Evolutionary conservation across 495 filamentous ascomycete genomes (phyloP), one percentile per base, ranked within the genome.

Genomic region (Oleoguttula mirabilis): DNA sequence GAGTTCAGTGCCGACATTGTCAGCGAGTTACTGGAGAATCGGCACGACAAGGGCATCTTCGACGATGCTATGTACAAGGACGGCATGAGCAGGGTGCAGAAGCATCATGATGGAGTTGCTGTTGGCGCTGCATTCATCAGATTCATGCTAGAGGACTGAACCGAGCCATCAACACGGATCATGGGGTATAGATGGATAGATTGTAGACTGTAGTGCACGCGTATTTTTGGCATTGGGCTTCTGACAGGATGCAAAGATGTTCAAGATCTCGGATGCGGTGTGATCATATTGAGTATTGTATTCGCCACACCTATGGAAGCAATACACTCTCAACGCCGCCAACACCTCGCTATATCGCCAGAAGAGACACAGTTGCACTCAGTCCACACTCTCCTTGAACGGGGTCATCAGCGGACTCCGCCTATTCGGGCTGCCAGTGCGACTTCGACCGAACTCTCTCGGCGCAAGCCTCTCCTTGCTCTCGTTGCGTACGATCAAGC

Each of bases 1-100:
- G 88, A 96, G 60, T 94, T 90, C 55, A 84, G 68, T 2, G 68
- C 65, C 36, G 75, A 80, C 25, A 88, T 94, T 43, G 70, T 86
- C 47, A 63, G 58, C 6, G 80, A 87, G 60, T 57, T 94, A 21
- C 61, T 93, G 30, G 62, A 67, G 21, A 44, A 57, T 32, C 64
- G 86, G 22, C 72, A 80, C 39, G 58, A 63, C 33, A 52, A 54
- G 32, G 82, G 80, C 3, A 66, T 93, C 4, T 81, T 94, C 42
- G 56, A 67, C 25, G 72, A 82, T 30, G 75, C 70, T 5, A 43
- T 75, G 23, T 81, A 67, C 47, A 53, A 73, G 34, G 80, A 83
- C 48, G 82, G 70, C n/a, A 69, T 87, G 60, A 58, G 45, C 1
- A 67, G 85, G 47, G 79, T 78, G 27, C 63, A 54, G 12, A 70